Percentiles rank a stretch among this genome's conserved stretches.
phyloP scores from a whole-genome alignment of 148 eudicot species.

The Limonium bicolor region DNA sequence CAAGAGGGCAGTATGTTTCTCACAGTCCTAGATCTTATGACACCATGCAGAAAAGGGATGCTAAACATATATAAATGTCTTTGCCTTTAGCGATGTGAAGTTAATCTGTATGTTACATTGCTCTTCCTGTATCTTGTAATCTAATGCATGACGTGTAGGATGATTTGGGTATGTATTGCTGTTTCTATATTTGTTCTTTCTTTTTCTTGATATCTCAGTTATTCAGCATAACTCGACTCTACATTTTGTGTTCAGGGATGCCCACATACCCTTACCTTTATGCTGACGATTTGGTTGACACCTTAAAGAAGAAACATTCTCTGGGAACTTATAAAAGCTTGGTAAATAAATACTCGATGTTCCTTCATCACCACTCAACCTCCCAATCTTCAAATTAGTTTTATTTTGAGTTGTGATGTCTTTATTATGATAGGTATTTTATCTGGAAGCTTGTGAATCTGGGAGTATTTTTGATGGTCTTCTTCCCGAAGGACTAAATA shows the following conservation, averaged over 20 bases:
- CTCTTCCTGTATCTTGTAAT: no score
- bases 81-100: no score
- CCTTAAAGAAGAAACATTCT: constrained; percentile 76
- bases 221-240: no score
- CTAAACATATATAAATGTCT: no score
- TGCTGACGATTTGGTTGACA: constrained; percentile 55
- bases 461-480: constrained; percentile 94
- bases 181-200: no score
- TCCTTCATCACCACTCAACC: background rate
- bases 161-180: no score
- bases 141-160: no score
- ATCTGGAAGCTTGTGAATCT: constrained; percentile 93
- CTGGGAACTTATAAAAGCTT: constrained; percentile 74
- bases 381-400: background rate
- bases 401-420: constrained; percentile 2
- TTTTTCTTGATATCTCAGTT: no score
- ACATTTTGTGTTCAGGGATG: constrained; percentile 44
- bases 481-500: constrained; percentile 67
- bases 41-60: no score
- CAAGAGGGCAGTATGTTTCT: no score
- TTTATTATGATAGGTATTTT: constrained; percentile 44
- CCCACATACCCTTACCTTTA: constrained; percentile 73
- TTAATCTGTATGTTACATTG: no score
- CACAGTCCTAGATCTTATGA: no score
- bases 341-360: constrained; percentile 24